Base-by-base conservation (phyloP, 768 basidiomycete species). In the Suillus clintonianus region DNA sequence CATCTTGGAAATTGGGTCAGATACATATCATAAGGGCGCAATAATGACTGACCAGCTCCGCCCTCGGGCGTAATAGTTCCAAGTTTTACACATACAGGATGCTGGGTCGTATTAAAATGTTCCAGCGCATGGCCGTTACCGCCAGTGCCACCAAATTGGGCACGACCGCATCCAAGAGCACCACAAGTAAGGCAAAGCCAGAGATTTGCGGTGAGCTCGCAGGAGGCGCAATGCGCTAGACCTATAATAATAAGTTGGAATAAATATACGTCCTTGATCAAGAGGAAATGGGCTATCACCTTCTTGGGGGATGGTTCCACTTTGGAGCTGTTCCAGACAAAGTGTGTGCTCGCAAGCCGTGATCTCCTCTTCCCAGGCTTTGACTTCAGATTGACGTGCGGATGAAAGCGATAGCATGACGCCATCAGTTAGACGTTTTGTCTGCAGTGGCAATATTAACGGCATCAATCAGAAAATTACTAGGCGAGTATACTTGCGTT, bases 321-420 rank as follows among this genome's bases (percentile, higher is more conserved):
- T 65, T 4, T 65, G 50, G 0, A 70, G 72, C 66, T 89, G 89
- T 41, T 84, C 74, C 4, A 91, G 75, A 13, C 81, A 80, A 13
- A 85, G 74, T 9, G 88, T 83, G 67, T 99, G 97, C 71, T 94
- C 89, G 81, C 97, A 99, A 8, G 94, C 77, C 0, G 80, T 70
- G 47, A 97, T 89, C 68, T 98, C 97, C 75, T 98, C 96, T 74
- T 99, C 95, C 97, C 97, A 99, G 7, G 97, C 91, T 77, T 97
- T 91, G 55, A 99, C 91, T 71, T 98, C 95, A 0, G 91, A 94
- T 72, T 97, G 91, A 55, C 95, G 92, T 0, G 94, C 91, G 2
- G 94, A 96, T 0, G 95, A 94, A 69, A 94, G 80, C 2, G 95
- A 89, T 2, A 83, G 79, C 87, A 97, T 89, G 62, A 97, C 81